Percentiles rank a stretch among this genome's conserved stretches.
These are phyloP conservation scores for Clavispora fructus DNA, from an alignment of 805 yeast species.

Conservation along the genomic window DNA sequence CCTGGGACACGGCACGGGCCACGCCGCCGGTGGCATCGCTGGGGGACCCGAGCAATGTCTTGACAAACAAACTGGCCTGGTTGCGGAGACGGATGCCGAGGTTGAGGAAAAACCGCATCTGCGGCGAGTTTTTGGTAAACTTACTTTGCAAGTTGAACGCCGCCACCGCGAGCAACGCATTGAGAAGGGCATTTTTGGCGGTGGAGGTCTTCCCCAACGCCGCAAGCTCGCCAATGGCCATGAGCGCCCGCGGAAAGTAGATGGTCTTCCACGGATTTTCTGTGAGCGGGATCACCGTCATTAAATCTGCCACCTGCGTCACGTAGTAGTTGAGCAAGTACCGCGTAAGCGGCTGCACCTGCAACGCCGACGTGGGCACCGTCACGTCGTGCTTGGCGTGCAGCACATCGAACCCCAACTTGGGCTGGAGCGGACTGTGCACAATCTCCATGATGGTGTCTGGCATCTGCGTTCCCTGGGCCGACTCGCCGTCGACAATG, in stretches of 20 bases:
- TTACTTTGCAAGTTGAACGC: constrained; percentile 77
- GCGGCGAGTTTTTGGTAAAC: constrained; percentile 57
- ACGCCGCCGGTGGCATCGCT: constrained; percentile 34
- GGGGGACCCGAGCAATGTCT: constrained; percentile 42
- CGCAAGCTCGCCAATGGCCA: constrained; percentile 76
- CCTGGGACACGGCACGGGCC: constrained; percentile 43
- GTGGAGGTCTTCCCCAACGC: constrained; percentile 69
- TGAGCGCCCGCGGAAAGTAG: constrained; percentile 77
- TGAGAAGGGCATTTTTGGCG: constrained; percentile 71
- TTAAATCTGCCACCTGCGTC: constrained; percentile 70
- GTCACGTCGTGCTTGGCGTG: constrained; percentile 21
- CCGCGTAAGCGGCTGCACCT: constrained; percentile 65
- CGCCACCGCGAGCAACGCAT: constrained; percentile 74
- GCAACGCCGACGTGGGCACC: constrained; percentile 57
- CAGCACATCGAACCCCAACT: constrained; percentile 38
- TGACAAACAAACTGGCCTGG: constrained; percentile 68
- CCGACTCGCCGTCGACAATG: constrained; percentile 29
- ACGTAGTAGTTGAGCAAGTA: constrained; percentile 68
- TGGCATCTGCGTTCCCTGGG: constrained; percentile 44
- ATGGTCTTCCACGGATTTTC: constrained; percentile 86
- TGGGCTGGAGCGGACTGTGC: constrained; percentile 32
- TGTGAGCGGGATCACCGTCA: constrained; percentile 66
- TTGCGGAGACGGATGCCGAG: constrained; percentile 69
- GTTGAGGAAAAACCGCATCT: constrained; percentile 65
- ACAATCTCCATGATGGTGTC: constrained; percentile 48